phyloP scores from a whole-genome alignment of 805 yeast species.

The Cyberlindnera xishuangbannaensis region DNA sequence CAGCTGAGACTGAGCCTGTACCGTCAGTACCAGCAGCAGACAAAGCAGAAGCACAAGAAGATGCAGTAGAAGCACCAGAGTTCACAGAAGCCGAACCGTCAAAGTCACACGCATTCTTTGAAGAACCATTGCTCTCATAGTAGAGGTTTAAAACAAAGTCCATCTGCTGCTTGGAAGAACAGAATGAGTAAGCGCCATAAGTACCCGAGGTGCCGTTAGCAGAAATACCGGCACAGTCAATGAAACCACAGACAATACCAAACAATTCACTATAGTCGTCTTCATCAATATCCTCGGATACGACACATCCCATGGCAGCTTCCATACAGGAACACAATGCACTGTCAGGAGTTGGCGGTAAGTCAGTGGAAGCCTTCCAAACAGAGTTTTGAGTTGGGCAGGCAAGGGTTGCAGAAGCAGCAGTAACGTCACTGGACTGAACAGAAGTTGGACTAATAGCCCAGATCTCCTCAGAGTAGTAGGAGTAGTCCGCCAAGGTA shows the following conservation, averaged over 20 bases:
- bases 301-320: conserved; percentile 52
- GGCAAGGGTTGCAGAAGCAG: conserved; percentile 40
- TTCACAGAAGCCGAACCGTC: conserved; percentile 58
- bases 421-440: conserved; percentile 32
- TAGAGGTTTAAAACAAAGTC: conserved; percentile 61
- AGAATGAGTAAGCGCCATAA: conserved; percentile 72
- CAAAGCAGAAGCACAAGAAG: conserved; percentile 52
- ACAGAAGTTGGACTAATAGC: conserved; percentile 49
- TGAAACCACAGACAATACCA: conserved; percentile 48
- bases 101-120: conserved; percentile 55
- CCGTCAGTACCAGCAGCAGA: conserved; percentile 68
- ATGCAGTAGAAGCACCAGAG: conserved; percentile 40
- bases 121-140: conserved; percentile 42
- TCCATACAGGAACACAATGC: conserved; percentile 60
- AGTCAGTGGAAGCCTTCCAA: conserved; percentile 62
- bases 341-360: conserved; percentile 77
- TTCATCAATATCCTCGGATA: conserved; percentile 43
- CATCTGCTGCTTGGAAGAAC: conserved; percentile 58
- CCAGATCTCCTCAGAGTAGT: conserved; percentile 56
- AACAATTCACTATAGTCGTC: conserved; percentile 58
- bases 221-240: conserved; percentile 55
- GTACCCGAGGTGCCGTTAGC: conserved; percentile 59
- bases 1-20: conserved; percentile 47
- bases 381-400: conserved; percentile 54
- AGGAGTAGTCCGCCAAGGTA: conserved; percentile 57